A percentile compares a stretch with the other conserved stretches of the same genome.
Conservation (phyloP, 208 protist genomes). For the Crithidia mellificae region DNA sequence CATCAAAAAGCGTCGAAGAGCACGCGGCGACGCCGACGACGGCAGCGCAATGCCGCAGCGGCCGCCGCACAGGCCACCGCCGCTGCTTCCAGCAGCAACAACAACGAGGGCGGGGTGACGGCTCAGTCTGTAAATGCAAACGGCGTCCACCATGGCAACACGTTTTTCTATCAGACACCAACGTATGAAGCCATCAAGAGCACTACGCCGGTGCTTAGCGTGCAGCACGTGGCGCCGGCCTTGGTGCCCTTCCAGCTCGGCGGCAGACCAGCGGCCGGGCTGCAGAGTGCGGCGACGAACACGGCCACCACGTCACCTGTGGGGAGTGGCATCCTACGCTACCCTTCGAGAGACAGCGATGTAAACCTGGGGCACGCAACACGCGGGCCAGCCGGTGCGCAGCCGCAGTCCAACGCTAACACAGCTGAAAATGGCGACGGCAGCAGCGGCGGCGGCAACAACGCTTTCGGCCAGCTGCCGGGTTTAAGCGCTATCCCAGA, state of each 20-base stretch:
- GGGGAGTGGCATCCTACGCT: neutral
- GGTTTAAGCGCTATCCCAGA: too few relatives aligned
- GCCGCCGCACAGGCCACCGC: constrained; percentile 23
- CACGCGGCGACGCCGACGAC: constrained; percentile 42
- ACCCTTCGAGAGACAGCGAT: constrained; percentile 4
- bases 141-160: neutral
- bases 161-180: constrained; percentile 46
- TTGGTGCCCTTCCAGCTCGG: constrained; percentile 20
- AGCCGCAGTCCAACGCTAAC: neutral
- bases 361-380: neutral
- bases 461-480: too few relatives aligned
- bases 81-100: neutral
- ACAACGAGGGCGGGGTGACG: neutral
- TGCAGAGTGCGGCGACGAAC: neutral
- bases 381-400: neutral
- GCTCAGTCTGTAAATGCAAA: neutral
- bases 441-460: neutral
- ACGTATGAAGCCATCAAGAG: constrained; percentile 78
- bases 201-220: constrained; percentile 31
- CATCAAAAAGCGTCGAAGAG: constrained; percentile 46
- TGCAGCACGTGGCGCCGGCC: constrained; percentile 37
- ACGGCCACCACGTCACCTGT: neutral
- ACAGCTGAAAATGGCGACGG: neutral
- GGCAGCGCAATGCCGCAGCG: constrained; percentile 36
- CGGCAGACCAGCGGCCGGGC: neutral